Percentiles rank a stretch among this genome's conserved stretches.
These are phyloP conservation scores for Candida sphagnicola DNA, from an alignment of 805 yeast species.

Conservation along the genomic window DNA sequence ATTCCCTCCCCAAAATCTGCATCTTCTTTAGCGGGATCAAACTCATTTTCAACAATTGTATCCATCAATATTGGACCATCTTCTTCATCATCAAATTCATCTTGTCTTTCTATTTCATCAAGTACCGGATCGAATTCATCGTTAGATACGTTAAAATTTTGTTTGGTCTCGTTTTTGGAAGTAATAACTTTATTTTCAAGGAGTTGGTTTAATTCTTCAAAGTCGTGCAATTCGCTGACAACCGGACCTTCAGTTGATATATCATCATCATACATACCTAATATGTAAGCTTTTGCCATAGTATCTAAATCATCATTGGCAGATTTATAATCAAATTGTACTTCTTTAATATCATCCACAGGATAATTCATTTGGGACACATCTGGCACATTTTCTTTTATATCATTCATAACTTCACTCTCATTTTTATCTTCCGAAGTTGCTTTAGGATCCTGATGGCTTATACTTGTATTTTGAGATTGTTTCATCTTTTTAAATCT, in stretches of 20 bases:
- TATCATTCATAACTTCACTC: too few species aligned
- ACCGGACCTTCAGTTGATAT: conserved; percentile 52
- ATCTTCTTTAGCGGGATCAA: conserved; percentile 16
- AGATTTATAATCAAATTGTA: conserved; percentile 37
- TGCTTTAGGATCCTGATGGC: too few species aligned
- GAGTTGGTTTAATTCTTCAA: conserved; percentile 46
- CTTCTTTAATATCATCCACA: conserved; percentile 14
- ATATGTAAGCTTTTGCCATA: conserved; percentile 58
- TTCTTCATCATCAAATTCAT: conserved; percentile 29
- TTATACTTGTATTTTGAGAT: too few species aligned
- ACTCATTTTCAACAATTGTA: conserved; percentile 38
- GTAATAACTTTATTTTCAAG: conserved; percentile 30
- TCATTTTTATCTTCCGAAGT: too few species aligned
- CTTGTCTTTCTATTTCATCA: conserved; percentile 21
- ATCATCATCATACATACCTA: conserved; percentile 62
- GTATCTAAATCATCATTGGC: conserved; percentile 47
- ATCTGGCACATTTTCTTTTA: too few species aligned
- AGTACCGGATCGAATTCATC: conserved; percentile 6
- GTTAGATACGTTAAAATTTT: neutral
- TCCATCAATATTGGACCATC: conserved; percentile 39
- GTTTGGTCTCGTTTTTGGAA: neutral
- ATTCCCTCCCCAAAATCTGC: conserved; percentile 6
- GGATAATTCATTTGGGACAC: too few species aligned
- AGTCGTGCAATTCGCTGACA: conserved; percentile 51
- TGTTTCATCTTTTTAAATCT: conserved; percentile 4